Evolutionary conservation across 2,329 filamentous ascomycete genomes (phyloP), one percentile per base, ranked within the genome.

Genomic region (Chaetomiaceae sp.): DNA sequence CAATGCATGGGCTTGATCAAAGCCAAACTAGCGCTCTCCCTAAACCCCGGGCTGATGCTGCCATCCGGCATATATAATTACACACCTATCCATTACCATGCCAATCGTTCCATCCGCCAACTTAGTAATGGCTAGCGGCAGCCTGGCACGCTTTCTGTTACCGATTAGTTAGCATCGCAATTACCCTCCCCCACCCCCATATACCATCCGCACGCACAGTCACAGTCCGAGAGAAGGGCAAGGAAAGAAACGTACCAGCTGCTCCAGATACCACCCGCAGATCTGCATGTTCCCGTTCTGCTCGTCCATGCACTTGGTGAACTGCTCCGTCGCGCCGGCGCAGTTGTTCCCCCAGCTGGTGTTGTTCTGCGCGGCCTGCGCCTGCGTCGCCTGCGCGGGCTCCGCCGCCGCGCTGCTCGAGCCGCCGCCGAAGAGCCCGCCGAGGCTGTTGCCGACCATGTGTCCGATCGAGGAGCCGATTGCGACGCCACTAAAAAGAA

Each of bases 211-310:
- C n/a, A n/a, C n/a, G n/a, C n/a, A n/a, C n/a, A n/a, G n/a, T n/a
- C n/a, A n/a, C n/a, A n/a, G n/a, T n/a, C n/a, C n/a, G n/a, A n/a
- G n/a, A n/a, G n/a, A 21, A 18, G 7, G 16, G 20, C 3, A 21
- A 21, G 25, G 9, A 27, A 20, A n/a, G 23, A n/a, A 11, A 45
- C 65, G 16, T 58, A 67, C 66, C 73, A 99, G 79, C 81, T 99
- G 92, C 72, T 99, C 94, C 65, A 99, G 76, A 73, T 99, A 99
- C 91, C 92, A 99, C 62, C 88, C 87, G 77, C 94, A 99, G 69
- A 96, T 95, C 69, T 87, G 86, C 86, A 99, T 84, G 75, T 94
- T 90, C 63, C 94, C 94, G 69, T 84, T 77, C 73, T 99, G 87
- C 68, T 97, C 89, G 72, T 97, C 91, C 86, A 99, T 87, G 80